phyloP scores from a whole-genome alignment of 345 rosid species.

The Noccaea bulbosa region DNA sequence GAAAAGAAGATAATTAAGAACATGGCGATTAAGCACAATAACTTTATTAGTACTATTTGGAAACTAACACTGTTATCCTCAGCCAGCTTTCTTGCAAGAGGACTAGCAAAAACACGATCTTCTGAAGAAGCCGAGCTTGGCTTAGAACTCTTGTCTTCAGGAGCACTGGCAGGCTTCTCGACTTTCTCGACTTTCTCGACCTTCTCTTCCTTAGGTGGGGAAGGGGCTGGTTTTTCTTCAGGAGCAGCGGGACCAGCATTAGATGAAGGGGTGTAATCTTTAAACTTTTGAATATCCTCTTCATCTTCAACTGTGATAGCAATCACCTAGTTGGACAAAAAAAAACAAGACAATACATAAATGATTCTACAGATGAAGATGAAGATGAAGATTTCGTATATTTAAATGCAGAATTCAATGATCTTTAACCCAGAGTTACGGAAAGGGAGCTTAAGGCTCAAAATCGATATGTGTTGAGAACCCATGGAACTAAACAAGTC shows the following conservation, averaged over 20 bases:
- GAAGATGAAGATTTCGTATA: neutral
- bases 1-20: constrained; percentile 10
- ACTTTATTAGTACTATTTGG: neutral
- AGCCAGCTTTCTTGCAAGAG: constrained; percentile 87
- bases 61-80: constrained; percentile 75
- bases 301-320: constrained; percentile 93
- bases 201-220: constrained; percentile 64
- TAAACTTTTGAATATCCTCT: constrained; percentile 77
- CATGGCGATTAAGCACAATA: constrained; percentile 15
- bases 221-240: constrained; percentile 54
- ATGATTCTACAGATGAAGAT: constrained; percentile 9
- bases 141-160: constrained; percentile 65
- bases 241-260: constrained; percentile 47
- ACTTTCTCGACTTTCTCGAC: constrained; percentile 65
- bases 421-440: constrained; percentile 14
- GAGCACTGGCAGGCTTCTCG: constrained; percentile 59
- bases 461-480: constrained; percentile 11
- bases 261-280: constrained; percentile 81
- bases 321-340: constrained; percentile 56
- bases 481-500: too few species aligned
- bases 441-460: constrained; percentile 15
- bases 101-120: constrained; percentile 90
- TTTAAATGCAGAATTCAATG: constrained; percentile 14
- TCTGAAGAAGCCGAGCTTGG: constrained; percentile 53
- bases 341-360: neutral